These are phyloP conservation scores for Komagataella ulmi DNA, from an alignment of 805 yeast species.

Conservation along the genomic window DNA sequence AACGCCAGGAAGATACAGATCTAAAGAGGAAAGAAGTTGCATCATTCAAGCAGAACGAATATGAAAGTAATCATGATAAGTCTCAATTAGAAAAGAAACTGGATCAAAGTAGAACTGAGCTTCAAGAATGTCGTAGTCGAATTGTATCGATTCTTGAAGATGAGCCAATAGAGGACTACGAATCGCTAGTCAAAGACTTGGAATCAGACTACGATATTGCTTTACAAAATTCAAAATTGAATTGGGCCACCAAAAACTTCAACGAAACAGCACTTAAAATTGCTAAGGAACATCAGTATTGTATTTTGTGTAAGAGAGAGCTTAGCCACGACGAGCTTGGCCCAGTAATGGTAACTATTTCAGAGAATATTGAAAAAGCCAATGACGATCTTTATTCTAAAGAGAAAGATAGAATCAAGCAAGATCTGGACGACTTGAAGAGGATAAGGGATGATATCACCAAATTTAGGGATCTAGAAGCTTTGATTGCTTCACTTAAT, in stretches of 20 bases:
- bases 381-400: conserved; percentile 8
- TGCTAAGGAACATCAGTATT: conserved; percentile 44
- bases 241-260: conserved; percentile 55
- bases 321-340: conserved; percentile 28
- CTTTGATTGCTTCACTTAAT: background rate
- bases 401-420: conserved; percentile 14
- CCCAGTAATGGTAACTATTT: conserved; percentile 10
- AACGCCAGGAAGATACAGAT: background rate
- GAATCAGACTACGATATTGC: conserved; percentile 53
- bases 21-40: background rate
- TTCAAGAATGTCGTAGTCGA: conserved; percentile 3
- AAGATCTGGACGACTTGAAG: conserved; percentile 13
- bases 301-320: conserved; percentile 60
- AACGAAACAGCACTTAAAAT: conserved; percentile 54
- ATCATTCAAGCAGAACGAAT: background rate
- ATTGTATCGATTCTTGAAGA: conserved; percentile 20
- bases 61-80: background rate
- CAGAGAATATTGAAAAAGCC: conserved; percentile 10
- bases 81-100: background rate
- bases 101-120: background rate
- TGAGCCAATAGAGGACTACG: conserved; percentile 33
- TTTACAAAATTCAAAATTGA: conserved; percentile 52
- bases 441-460: conserved; percentile 15
- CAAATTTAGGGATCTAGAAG: conserved; percentile 4
- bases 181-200: conserved; percentile 32